Conservation (phyloP, 805 yeast species). For the Yarrowia sp. region DNA sequence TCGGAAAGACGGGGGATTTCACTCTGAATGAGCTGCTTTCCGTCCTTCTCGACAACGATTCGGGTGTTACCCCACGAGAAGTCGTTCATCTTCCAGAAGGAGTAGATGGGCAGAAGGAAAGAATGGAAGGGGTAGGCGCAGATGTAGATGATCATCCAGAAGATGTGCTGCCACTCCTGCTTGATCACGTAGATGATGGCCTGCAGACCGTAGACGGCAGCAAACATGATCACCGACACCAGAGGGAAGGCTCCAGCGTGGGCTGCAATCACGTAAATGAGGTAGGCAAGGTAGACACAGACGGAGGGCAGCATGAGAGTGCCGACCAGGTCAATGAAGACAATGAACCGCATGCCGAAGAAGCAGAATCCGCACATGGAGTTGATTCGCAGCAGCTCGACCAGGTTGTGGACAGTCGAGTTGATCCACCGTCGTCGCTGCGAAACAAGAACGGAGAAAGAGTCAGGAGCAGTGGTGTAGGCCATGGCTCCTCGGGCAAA, state of each 20-base stretch:
- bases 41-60: constrained; percentile 53
- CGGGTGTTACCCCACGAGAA: constrained; percentile 68
- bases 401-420: constrained; percentile 61
- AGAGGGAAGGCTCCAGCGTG: constrained; percentile 50
- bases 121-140: constrained; percentile 61
- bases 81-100: constrained; percentile 65
- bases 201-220: constrained; percentile 56
- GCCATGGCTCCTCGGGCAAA: constrained; percentile 60
- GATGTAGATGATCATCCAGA: constrained; percentile 58
- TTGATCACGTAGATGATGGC: constrained; percentile 50
- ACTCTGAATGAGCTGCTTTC: constrained; percentile 43
- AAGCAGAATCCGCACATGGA: constrained; percentile 63
- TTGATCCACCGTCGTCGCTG: constrained; percentile 67
- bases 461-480: constrained; percentile 56
- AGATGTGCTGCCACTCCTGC: constrained; percentile 47
- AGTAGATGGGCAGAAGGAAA: constrained; percentile 56
- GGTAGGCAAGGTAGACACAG: constrained; percentile 52
- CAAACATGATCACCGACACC: constrained; percentile 55
- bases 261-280: constrained; percentile 51
- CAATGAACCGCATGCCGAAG: constrained; percentile 59
- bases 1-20: constrained; percentile 19
- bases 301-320: constrained; percentile 61
- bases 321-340: constrained; percentile 54
- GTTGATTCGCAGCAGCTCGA: constrained; percentile 54
- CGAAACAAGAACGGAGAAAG: constrained; percentile 50